Conservation (phyloP, 148 eudicot species). For the Talinum fruticosum region DNA sequence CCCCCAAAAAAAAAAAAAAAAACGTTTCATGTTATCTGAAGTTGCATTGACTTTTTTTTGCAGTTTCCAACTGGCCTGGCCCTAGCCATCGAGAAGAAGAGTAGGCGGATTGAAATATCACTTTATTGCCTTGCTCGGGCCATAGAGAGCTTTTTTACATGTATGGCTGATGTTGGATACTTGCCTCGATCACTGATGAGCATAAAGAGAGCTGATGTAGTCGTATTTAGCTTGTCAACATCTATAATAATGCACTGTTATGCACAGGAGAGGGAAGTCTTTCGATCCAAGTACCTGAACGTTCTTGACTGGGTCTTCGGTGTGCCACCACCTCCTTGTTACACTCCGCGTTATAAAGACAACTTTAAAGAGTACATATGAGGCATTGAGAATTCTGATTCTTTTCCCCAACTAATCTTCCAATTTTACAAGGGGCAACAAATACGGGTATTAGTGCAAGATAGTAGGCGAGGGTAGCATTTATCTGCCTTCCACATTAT, state of each 20-base stretch:
- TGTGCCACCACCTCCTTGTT: slow-evolving; percentile 72
- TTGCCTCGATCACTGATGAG: slow-evolving; percentile 68
- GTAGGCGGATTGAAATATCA: slow-evolving; percentile 92
- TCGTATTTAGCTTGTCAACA: slow-evolving; percentile 83
- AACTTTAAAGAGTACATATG: neutral
- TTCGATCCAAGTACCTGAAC: slow-evolving; percentile 86
- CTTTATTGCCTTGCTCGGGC: slow-evolving; percentile 95
- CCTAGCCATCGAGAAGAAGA: slow-evolving; percentile 95
- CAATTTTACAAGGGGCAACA: neutral
- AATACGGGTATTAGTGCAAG: neutral
- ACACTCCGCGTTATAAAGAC: slow-evolving; percentile 53
- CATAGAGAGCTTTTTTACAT: slow-evolving; percentile 91
- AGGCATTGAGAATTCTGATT: neutral
- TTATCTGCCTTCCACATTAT: too few relatives aligned
- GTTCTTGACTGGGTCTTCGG: slow-evolving; percentile 99
- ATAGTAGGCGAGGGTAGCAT: neutral
- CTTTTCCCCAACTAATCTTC: neutral
- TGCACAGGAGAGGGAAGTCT: slow-evolving; percentile 91
- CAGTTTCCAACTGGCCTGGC: slow-evolving; percentile 96
- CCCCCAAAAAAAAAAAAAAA: neutral
- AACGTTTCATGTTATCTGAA: slow-evolving; percentile 2
- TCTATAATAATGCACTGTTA: slow-evolving; percentile 98
- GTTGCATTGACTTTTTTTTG: neutral
- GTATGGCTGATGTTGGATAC: slow-evolving; percentile 80
- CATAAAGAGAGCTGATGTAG: slow-evolving; percentile 81